These are phyloP conservation scores for Phylloporus sp. DNA, from an alignment of 768 basidiomycete genomes.

Conservation along the genomic window DNA sequence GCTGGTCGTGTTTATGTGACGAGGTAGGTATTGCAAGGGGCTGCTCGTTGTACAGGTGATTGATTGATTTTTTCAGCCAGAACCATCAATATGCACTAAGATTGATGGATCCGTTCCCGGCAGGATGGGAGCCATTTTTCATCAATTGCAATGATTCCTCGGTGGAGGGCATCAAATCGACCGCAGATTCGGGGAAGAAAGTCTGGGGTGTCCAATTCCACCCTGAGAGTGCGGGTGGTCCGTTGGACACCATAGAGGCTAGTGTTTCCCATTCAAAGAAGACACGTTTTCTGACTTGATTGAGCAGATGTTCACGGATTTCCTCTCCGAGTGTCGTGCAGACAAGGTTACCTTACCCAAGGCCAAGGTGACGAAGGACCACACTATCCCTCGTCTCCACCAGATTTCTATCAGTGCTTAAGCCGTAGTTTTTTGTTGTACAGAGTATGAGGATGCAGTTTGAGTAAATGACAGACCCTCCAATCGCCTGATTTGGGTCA, in stretches of 20 bases:
- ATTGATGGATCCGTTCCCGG: conserved; percentile 91
- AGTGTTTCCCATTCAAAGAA: conserved; percentile 15
- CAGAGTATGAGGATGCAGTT: conserved; percentile 1
- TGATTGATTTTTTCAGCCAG: conserved; percentile 48
- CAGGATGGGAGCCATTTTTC: conserved; percentile 98
- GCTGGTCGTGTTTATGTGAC: conserved; percentile 98
- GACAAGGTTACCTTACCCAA: conserved; percentile 39
- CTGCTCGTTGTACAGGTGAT: not conserved
- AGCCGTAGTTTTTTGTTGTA: conserved; percentile 11
- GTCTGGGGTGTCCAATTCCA: conserved; percentile 99
- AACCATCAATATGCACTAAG: conserved; percentile 98
- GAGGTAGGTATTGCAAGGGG: conserved; percentile 43
- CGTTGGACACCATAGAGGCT: conserved; percentile 96
- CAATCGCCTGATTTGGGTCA: conserved; percentile 14
- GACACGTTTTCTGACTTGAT: not conserved
- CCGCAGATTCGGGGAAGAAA: conserved; percentile 79
- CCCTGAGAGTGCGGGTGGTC: conserved; percentile 97
- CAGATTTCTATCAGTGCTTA: conserved; percentile 31
- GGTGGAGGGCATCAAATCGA: conserved; percentile 98
- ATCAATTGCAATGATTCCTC: conserved; percentile 99
- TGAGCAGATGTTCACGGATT: conserved; percentile 88
- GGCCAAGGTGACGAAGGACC: conserved; percentile 16
- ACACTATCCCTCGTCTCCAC: conserved; percentile 17
- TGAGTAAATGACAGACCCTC: not conserved
- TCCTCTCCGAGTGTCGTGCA: conserved; percentile 74